These are phyloP conservation scores for Podaxis carcinomalis DNA, from an alignment of 768 basidiomycete species.

Conservation along the genomic window DNA sequence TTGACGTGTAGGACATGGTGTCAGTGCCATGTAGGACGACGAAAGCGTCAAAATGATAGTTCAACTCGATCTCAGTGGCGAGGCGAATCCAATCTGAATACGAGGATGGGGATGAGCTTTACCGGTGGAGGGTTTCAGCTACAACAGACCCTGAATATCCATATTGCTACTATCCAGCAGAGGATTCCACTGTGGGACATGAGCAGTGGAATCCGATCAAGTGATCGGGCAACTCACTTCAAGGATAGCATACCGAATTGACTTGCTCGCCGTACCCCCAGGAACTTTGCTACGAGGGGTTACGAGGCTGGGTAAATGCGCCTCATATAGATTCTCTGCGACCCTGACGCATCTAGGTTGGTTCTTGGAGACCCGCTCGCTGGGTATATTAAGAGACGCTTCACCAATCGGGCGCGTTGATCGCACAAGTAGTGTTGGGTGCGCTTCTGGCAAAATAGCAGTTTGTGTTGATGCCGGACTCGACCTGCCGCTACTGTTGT, in stretches of 20 bases:
- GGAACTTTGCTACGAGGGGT: conserved; percentile 69
- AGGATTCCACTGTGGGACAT: conserved; percentile 66
- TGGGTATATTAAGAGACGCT: conserved; percentile 30
- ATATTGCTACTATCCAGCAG: conserved; percentile 88
- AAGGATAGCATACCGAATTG: conserved; percentile 81
- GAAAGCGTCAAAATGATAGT: conserved; percentile 91
- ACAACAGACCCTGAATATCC: conserved; percentile 61
- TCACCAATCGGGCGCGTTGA: conserved; percentile 66
- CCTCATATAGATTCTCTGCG: conserved; percentile 65
- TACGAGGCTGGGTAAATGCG: conserved; percentile 68
- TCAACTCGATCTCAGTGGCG: conserved; percentile 89
- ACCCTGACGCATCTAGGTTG: conserved; percentile 44
- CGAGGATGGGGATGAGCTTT: not conserved
- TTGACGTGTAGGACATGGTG: conserved; percentile 87
- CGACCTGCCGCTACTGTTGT: conserved; percentile 49
- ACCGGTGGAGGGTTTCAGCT: not conserved
- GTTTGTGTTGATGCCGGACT: conserved; percentile 34
- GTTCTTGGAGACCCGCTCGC: conserved; percentile 16
- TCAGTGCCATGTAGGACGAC: conserved; percentile 90
- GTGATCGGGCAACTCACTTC: conserved; percentile 47
- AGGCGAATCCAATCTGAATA: conserved; percentile 83
- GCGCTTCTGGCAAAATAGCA: conserved; percentile 21
- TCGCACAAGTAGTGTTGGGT: conserved; percentile 52
- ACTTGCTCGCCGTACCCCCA: conserved; percentile 56
- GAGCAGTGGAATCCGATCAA: conserved; percentile 11